Evolutionary conservation across 371 early-diverging fungal genomes (phyloP).

Genomic region (Blakeslea trispora): DNA sequence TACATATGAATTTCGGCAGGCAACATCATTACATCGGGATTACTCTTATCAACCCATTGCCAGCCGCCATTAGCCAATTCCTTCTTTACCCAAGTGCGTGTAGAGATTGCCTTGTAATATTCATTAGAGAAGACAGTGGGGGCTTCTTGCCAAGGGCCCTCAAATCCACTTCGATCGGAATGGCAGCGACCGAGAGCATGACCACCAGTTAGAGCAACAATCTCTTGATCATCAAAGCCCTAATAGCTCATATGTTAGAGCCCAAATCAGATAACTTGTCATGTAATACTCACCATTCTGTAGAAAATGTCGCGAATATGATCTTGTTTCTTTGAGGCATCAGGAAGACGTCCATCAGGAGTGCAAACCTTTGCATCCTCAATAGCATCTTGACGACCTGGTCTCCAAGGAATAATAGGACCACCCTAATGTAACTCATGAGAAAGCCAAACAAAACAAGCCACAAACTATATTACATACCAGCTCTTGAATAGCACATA

Average conservation of each 20-base stretch:
- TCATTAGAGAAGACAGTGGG: slow-evolving; percentile 90
- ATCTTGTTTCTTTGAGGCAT: slow-evolving; percentile 74
- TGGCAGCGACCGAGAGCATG: slow-evolving; percentile 98
- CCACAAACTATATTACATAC: slow-evolving; percentile 32
- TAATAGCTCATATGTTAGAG: slow-evolving; percentile 9
- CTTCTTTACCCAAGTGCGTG: slow-evolving; percentile 83
- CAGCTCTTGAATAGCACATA: slow-evolving; percentile 87
- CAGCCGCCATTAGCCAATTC: slow-evolving; percentile 77
- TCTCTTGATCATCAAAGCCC: slow-evolving; percentile 95
- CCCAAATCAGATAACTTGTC: background rate
- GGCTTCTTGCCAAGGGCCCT: slow-evolving; percentile 88
- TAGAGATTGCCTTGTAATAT: slow-evolving; percentile 77
- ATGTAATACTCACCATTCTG: slow-evolving; percentile 69
- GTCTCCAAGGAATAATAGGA: slow-evolving; percentile 84
- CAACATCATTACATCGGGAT: slow-evolving; percentile 55
- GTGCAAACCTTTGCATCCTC: slow-evolving; percentile 51
- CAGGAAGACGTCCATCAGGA: slow-evolving; percentile 93
- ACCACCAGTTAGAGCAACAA: slow-evolving; percentile 90
- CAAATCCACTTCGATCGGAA: slow-evolving; percentile 83
- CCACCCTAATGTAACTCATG: slow-evolving; percentile 58
- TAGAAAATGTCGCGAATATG: slow-evolving; percentile 87
- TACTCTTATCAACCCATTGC: slow-evolving; percentile 83
- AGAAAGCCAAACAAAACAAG: background rate
- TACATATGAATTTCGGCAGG: slow-evolving; percentile 48
- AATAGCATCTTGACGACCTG: slow-evolving; percentile 78